phyloP scores from a whole-genome alignment of 2,329 filamentous ascomycete genomes.

The Aureobasidium sp. region DNA sequence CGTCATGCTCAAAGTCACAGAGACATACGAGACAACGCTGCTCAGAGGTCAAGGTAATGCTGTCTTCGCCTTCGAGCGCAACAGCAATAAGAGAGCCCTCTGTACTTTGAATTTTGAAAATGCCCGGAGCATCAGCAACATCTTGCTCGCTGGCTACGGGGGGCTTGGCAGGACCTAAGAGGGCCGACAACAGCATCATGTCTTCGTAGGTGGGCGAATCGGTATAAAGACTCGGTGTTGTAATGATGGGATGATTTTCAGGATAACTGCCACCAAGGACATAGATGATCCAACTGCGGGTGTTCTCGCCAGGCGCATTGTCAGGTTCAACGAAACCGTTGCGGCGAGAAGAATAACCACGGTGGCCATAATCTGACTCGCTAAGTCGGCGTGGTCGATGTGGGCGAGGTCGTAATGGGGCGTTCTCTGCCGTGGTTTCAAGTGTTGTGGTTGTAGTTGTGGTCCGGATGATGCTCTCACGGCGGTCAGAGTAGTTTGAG shows the following conservation, averaged over 20 bases:
- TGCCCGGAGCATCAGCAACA: constrained; percentile 51
- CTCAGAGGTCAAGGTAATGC: constrained; percentile 26
- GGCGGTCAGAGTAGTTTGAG: constrained; percentile 19
- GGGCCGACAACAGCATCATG: constrained; percentile 59
- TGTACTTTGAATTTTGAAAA: constrained; percentile 44
- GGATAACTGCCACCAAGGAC: constrained; percentile 61
- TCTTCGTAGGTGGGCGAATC: constrained; percentile 65
- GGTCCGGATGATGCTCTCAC: constrained; percentile 32
- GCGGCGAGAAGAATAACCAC: constrained; percentile 37
- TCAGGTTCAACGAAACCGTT: constrained; percentile 54
- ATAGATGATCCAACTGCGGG: constrained; percentile 63
- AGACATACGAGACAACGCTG: constrained; percentile 59
- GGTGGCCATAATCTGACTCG: constrained; percentile 46
- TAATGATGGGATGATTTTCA: constrained; percentile 61
- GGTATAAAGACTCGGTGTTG: constrained; percentile 60
- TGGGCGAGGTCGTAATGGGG: constrained; percentile 24
- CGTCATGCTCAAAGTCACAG: constrained; percentile 54
- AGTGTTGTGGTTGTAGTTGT: constrained; percentile 19
- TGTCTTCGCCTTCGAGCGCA: constrained; percentile 21
- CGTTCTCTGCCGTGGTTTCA: constrained; percentile 34
- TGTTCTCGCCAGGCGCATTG: constrained; percentile 47
- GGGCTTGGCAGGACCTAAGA: constrained; percentile 59
- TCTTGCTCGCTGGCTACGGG: constrained; percentile 58
- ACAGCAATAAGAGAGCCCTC: constrained; percentile 23
- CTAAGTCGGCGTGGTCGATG: constrained; percentile 47